Percentiles rank a stretch among this genome's conserved stretches.
Conservation (phyloP, 805 yeast genomes). For the Zygosaccharomyces kombuchaensis region DNA sequence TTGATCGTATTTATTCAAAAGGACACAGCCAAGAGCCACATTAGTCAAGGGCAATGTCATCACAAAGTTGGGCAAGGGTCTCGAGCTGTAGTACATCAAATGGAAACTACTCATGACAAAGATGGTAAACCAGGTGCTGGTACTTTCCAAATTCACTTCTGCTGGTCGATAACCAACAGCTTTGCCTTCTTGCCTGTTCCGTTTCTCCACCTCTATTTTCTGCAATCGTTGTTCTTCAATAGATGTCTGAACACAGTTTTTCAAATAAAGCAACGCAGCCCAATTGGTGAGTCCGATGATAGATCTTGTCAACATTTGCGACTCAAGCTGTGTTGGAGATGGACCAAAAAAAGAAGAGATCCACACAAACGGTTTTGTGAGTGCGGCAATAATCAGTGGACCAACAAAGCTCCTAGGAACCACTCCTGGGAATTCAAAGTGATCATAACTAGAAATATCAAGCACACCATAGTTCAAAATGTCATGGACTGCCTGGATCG, state of each 20-base stretch:
- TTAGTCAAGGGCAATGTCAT: slow-evolving; percentile 69
- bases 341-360: slow-evolving; percentile 10
- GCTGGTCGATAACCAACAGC: slow-evolving; percentile 10
- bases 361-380: slow-evolving; percentile 40
- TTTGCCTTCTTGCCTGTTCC: slow-evolving; percentile 12
- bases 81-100: slow-evolving; percentile 68
- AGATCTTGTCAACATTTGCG: slow-evolving; percentile 54
- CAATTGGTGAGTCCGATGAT: slow-evolving; percentile 62
- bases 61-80: slow-evolving; percentile 84
- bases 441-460: slow-evolving; percentile 56
- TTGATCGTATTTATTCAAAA: slow-evolving; percentile 45
- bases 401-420: slow-evolving; percentile 87
- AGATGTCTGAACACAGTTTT: slow-evolving; percentile 37
- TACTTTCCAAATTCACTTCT: slow-evolving; percentile 19
- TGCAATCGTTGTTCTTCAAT: slow-evolving; percentile 16
- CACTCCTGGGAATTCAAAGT: slow-evolving; percentile 74
- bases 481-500: slow-evolving; percentile 85
- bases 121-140: slow-evolving; percentile 56
- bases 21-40: slow-evolving; percentile 46
- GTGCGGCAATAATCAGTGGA: slow-evolving; percentile 47
- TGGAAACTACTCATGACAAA: slow-evolving; percentile 73
- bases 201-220: slow-evolving; percentile 16
- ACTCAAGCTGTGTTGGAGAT: slow-evolving; percentile 40
- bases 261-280: slow-evolving; percentile 46
- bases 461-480: slow-evolving; percentile 56